Evolutionary conservation across 371 early-diverging fungal genomes (phyloP), one percentile per base, ranked within the genome.

Genomic region (Dinochytrium kinnereticum): DNA sequence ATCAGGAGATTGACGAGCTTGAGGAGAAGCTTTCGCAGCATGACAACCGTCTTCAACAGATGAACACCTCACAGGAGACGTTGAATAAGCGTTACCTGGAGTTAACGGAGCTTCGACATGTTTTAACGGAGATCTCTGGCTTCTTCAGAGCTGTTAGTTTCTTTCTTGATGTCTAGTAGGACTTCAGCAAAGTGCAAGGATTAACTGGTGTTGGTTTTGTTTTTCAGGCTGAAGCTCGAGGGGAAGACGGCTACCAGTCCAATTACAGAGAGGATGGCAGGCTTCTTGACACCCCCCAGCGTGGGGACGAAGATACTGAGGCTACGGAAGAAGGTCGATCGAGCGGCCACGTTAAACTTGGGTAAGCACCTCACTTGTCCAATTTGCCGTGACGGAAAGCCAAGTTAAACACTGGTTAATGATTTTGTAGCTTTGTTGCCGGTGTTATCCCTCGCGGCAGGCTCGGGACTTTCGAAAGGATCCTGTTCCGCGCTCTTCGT

Each of bases 401-500:
- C 21, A 59, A 71, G 26, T 55, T 53, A 36, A 34, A 15, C 71
- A 26, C 21, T 30, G 19, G 34, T 24, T 61, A 24, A 19, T 26
- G 5, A 2, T 50, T 51, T 39, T 17, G 0, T 73, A 82, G 86
- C 28, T 86, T 84, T 69, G 93, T 98, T 40, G 91, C 97, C 13
- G 98, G 98, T 59, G 96, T 96, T 36, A 94, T 98, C 71, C 81
- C 93, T 0, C 91, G 96, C 71, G 76, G 77, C 37, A 90, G 91
- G 66, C 92, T 97, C 83, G 88, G 87, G 36, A 94, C 92, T 15
- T 96, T 98, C 78, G 96, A 97, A 83, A 92, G 97, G 74, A 93
- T 99, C 68, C 90, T 99, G 38, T 98, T 97, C 95, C 92, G 98
- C 57, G 93, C 95, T 21, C 91, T 99, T 74, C 95, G 99, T 73